phyloP scores from a whole-genome alignment of 73 alveolate species.

The Paramecium biaurelia region DNA sequence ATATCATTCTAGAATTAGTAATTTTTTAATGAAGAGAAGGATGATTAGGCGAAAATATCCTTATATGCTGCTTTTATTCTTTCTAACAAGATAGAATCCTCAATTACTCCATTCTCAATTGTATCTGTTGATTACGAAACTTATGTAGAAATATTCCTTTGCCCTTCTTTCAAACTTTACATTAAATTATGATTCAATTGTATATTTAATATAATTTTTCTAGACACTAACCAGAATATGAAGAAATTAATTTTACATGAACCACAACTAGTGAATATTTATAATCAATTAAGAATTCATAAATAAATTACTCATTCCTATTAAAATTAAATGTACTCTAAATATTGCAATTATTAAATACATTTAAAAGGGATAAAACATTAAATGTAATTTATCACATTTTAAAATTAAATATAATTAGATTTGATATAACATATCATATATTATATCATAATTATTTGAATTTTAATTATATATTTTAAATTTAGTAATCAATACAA shows the following conservation, averaged over 20 bases:
- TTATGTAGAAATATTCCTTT: background rate
- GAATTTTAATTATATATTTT: too few relatives aligned
- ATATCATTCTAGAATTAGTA: background rate
- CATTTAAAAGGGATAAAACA: too few relatives aligned
- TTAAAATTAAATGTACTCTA: background rate
- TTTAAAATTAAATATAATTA: too few relatives aligned
- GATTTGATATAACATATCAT: too few relatives aligned
- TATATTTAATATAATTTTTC: background rate
- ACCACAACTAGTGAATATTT: background rate
- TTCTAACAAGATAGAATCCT: background rate
- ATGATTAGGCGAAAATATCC: background rate
- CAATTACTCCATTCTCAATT: background rate
- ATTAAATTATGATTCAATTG: background rate
- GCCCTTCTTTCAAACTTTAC: background rate
- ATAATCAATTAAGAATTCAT: background rate
- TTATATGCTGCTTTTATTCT: background rate
- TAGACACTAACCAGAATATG: background rate
- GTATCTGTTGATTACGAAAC: constrained; percentile 9
- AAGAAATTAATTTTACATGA: background rate
- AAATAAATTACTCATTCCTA: background rate
- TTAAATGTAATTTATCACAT: too few relatives aligned
- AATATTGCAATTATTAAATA: too few relatives aligned
- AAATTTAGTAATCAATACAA: too few relatives aligned
- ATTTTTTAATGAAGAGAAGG: background rate
- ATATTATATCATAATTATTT: too few relatives aligned